Conservation (phyloP, 2,329 filamentous ascomycete species). For the Penicillium sp. region DNA sequence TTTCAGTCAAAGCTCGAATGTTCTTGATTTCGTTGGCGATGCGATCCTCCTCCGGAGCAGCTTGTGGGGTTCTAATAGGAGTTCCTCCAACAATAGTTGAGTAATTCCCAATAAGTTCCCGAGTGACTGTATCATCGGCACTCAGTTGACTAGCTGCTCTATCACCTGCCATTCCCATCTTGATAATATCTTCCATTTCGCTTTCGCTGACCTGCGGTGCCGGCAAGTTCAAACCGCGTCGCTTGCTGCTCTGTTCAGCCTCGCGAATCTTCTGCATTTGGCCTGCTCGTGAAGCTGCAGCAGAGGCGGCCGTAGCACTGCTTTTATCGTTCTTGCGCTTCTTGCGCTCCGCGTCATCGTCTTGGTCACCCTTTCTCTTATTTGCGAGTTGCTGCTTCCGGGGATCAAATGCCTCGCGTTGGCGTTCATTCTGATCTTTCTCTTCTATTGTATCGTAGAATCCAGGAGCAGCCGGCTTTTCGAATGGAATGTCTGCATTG, state of each 20-base stretch:
- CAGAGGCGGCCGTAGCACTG: constrained; percentile 70
- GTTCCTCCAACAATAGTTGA: constrained; percentile 74
- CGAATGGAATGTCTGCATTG: constrained; percentile 97
- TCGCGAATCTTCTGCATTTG: constrained; percentile 93
- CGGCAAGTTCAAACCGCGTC: constrained; percentile 76
- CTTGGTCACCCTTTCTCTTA: constrained; percentile 88
- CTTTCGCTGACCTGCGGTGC: constrained; percentile 87
- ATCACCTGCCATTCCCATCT: constrained; percentile 95
- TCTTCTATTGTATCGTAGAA: constrained; percentile 95
- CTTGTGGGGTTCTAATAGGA: constrained; percentile 87
- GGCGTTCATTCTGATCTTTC: constrained; percentile 72
- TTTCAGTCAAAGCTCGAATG: constrained; percentile 86
- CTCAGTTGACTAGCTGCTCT: constrained; percentile 77
- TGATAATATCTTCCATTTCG: constrained; percentile 95
- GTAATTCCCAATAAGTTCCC: constrained; percentile 84
- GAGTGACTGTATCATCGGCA: constrained; percentile 76
- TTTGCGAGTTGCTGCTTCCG: constrained; percentile 85
- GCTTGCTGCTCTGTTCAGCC: constrained; percentile 94
- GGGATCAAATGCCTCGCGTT: constrained; percentile 83
- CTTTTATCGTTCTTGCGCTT: constrained; percentile 86
- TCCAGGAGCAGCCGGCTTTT: constrained; percentile 81
- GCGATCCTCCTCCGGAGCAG: constrained; percentile 87
- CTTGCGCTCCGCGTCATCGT: constrained; percentile 77
- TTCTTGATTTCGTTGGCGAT: constrained; percentile 97
- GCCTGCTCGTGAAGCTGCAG: constrained; percentile 86